Percentiles rank a stretch among this genome's conserved stretches.
Conservation (phyloP, 2,329 filamentous ascomycete genomes). For the Fusarium sp. region DNA sequence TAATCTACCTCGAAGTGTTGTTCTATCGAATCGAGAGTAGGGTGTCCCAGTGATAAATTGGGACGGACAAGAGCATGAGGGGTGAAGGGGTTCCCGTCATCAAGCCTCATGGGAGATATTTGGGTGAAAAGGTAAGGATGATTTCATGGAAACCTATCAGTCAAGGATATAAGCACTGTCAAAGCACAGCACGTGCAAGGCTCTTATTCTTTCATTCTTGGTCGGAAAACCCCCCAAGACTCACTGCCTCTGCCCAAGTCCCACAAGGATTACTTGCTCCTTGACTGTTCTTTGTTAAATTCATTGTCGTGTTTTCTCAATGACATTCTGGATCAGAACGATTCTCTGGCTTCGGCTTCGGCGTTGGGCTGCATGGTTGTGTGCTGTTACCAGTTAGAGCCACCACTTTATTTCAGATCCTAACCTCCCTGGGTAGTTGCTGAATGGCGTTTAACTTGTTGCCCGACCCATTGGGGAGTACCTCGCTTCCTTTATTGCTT, state of each 20-base stretch:
- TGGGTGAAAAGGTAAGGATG: neutral
- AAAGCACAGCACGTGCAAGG: neutral
- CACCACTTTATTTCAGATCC: neutral
- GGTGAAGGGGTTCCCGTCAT: conserved; percentile 14
- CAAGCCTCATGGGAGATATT: neutral
- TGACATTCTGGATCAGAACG: neutral
- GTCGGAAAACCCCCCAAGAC: neutral
- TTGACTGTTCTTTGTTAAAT: neutral
- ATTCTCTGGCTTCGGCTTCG: neutral
- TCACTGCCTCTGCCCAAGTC: neutral
- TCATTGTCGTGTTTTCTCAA: neutral
- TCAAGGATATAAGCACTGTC: neutral
- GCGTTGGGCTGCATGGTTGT: neutral
- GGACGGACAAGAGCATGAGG: neutral
- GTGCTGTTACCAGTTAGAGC: neutral
- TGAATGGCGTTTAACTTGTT: neutral
- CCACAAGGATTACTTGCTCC: neutral
- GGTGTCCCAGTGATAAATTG: neutral
- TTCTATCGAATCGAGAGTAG: neutral
- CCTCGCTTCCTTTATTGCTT: neutral
- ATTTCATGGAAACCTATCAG: neutral
- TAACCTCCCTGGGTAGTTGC: neutral
- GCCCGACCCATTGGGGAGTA: neutral
- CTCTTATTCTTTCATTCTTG: neutral
- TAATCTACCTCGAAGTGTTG: neutral